Evolutionary conservation across 2,329 filamentous ascomycete species (phyloP), one percentile per base, ranked within the genome.

Genomic region (Exophiala sp.): DNA sequence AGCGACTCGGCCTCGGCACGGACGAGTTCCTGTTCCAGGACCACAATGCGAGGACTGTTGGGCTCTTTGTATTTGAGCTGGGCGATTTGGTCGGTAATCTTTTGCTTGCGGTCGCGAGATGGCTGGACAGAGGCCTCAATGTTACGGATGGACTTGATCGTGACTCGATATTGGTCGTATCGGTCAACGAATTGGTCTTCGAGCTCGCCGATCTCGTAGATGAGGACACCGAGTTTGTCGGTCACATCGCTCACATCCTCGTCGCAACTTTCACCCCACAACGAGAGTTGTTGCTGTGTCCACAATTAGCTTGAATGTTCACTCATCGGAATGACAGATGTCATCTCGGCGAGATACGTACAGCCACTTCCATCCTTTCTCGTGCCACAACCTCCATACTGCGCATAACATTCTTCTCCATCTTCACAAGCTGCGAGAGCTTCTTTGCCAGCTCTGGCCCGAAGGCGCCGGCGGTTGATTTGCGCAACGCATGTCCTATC

Each of bases 361-460:
- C 89, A 65, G 93, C 93, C 60, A 96, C 91, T 65, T 97, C 93
- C 89, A 97, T 97, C 63, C 93, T 84, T 77, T 98, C 93, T 65
- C 89, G 85, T 39, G 89, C 89, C 46, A 97, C 93, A 43, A 88
- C 79, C 69, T 98, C 93, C 78, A 97, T 83, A 68, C 89, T 96
- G 70, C 93, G 88, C 93, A 98, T 98, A 50, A 96, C 88, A 68
- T 98, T 97, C 83, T 98, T 98, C 76, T 98, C 93, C 93, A 98
- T 98, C 81, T 98, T 98, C 58, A 98, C 93, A 46, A 98, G 81
- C 74, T 95, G 88, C 34, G 90, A 88, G 56, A 98, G 83, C 80
- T 98, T 98, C 80, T 95, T 96, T 52, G 93, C 86, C 52, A 98
- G 83, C 64, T 98, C 93, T 50, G 90, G 82, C 29, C 82, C 82